Base-by-base conservation (phyloP, 192 early-diverging fungal genomes). In the Coemansia sp. region DNA sequence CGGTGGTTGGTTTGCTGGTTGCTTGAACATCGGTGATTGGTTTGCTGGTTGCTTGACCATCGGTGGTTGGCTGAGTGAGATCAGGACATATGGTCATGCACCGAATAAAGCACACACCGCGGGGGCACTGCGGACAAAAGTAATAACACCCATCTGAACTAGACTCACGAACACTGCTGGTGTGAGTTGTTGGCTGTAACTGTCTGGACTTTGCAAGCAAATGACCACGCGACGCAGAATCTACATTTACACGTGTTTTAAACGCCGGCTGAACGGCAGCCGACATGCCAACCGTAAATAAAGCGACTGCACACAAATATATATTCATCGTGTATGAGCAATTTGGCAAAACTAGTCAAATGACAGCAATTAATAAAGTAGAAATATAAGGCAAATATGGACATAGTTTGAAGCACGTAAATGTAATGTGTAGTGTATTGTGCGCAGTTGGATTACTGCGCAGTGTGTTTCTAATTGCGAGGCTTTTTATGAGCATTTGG, bases 41-140 rank as follows among this genome's bases (percentile, higher is more conserved):
- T 41, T 10, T 62, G 35, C 39, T 61, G 1, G 38, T 39, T 39
- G 38, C 52, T 16, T 43, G 24, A 1, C 1, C 24, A 3, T 26
- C 24, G 3, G 24, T 26, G 24, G 52, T 48, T 14, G 62, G n/a
- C n/a, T 50, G 52, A 14, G 39, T 13, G 47, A 61, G 60, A 12
- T 71, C 75, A 5, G 69, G 65, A 29, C 69, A 78, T 16, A 78
- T 65, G 7, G 69, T 78, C 66, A 78, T 78, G 58, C 69, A 78
- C 2, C 75, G 61, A 22, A 68, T 24, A 48, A 78, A 39, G 18
- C 75, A 78, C 27, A 71, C 32, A 4, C 69, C 69, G 13, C 75
- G 66, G 4, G 75, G 47, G 9, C 75, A 78, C 38, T 61, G 65
- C 1, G 69, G 75, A 20, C 75, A 78, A 61, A 78, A 71, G 51